Percentiles rank a stretch among this genome's conserved stretches.
Evolutionary conservation across 108 stramenopile species (phyloP).

Genomic region (Nitzschia sp.): DNA sequence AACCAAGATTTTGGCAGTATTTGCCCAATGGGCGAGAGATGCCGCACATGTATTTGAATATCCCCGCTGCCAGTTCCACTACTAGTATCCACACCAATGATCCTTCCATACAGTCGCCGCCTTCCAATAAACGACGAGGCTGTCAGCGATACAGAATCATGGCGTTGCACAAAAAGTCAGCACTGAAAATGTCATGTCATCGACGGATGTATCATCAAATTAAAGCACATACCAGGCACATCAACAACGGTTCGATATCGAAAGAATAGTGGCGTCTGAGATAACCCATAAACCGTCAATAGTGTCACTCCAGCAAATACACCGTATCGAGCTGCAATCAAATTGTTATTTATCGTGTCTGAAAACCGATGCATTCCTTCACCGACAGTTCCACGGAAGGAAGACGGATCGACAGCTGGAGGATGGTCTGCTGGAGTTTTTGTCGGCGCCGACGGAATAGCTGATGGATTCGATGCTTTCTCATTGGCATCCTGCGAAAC

Average conservation of each 20-base stretch:
- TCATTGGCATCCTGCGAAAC: too few relatives aligned
- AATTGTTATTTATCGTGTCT: slow-evolving; percentile 67
- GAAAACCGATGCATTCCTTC: slow-evolving; percentile 41
- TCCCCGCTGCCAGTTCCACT: neutral
- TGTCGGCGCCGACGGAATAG: too few relatives aligned
- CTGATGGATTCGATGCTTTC: too few relatives aligned
- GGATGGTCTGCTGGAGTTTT: too few relatives aligned
- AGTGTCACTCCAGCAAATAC: slow-evolving; percentile 55
- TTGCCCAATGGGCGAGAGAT: slow-evolving; percentile 71
- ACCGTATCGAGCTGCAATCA: slow-evolving; percentile 65
- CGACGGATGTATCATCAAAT: neutral
- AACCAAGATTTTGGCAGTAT: slow-evolving; percentile 65
- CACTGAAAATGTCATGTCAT: too few relatives aligned
- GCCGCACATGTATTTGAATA: slow-evolving; percentile 58
- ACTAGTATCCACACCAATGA: slow-evolving; percentile 48
- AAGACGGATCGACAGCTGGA: neutral
- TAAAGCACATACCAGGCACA: slow-evolving; percentile 41
- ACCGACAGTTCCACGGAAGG: slow-evolving; percentile 32
- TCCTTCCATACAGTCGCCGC: slow-evolving; percentile 63
- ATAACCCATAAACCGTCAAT: slow-evolving; percentile 69
- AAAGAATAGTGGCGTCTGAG: slow-evolving; percentile 83
- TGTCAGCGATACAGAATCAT: slow-evolving; percentile 1
- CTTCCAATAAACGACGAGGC: slow-evolving; percentile 49
- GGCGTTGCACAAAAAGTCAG: neutral
- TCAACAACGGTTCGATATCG: slow-evolving; percentile 73